Evolutionary conservation across 306 rosid genomes (phyloP).

Genomic region (Quercus agrifolia): DNA sequence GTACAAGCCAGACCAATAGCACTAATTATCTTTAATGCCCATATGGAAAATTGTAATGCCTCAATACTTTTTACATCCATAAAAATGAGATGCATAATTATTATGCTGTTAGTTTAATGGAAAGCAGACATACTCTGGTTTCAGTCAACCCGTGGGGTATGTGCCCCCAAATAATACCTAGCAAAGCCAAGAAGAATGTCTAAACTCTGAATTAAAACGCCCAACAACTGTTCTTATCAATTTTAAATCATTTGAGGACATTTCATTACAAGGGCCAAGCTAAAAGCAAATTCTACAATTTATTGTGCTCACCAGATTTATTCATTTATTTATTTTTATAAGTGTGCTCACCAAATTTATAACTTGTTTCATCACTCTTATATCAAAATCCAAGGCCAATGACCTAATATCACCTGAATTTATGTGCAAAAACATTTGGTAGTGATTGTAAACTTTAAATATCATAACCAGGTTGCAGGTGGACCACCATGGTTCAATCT

Average conservation of each 20-base stretch:
- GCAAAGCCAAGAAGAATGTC: not conserved
- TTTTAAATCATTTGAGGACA: not conserved
- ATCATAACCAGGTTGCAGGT: not conserved
- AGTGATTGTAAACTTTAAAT: not conserved
- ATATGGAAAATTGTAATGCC: not conserved
- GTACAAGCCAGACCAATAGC: not conserved
- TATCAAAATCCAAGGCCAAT: not conserved
- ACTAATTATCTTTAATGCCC: not conserved
- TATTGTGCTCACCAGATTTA: no score
- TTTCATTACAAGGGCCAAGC: not conserved
- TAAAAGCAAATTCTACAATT: no score
- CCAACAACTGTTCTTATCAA: not conserved
- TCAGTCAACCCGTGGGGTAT: not conserved
- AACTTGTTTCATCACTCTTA: no score
- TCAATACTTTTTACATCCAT: not conserved
- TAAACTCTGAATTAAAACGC: not conserved
- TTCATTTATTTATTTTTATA: no score
- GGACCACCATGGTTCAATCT: not conserved
- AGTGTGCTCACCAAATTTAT: no score
- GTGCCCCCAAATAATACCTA: not conserved
- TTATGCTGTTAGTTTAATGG: not conserved
- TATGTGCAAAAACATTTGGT: not conserved
- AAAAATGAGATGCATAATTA: not conserved
- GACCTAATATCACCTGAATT: slow-evolving; percentile 6
- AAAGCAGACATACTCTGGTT: not conserved